Conservation (phyloP, 2,329 filamentous ascomycete species). For the Graphium sp. region DNA sequence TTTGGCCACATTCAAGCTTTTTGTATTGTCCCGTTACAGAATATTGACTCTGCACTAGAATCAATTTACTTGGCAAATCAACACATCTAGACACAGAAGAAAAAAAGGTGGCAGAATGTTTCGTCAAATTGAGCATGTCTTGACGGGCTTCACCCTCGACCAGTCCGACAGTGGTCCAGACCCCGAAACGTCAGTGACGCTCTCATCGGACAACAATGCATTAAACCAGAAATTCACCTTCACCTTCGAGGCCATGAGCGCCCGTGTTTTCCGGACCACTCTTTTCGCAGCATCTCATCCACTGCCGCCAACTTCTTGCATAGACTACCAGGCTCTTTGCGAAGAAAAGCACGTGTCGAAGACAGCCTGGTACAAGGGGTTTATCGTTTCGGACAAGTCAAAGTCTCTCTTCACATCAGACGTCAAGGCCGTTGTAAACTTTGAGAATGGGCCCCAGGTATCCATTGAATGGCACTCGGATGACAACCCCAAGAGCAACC, state of each 20-base stretch:
- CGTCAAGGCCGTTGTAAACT: conserved; percentile 39
- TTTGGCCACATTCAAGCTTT: too few species aligned
- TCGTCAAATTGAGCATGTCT: too few species aligned
- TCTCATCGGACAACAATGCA: too few species aligned
- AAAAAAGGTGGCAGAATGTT: too few species aligned
- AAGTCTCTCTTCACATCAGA: conserved; percentile 27
- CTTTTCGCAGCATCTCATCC: conserved; percentile 46
- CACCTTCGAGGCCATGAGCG: conserved; percentile 42
- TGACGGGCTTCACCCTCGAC: too few species aligned
- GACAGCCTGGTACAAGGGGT: conserved; percentile 13
- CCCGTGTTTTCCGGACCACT: conserved; percentile 50
- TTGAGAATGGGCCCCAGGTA: conserved; percentile 38
- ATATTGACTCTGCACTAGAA: too few species aligned
- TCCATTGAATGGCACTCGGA: conserved; percentile 31
- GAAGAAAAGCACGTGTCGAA: conserved; percentile 22
- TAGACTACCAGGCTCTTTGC: conserved; percentile 40
- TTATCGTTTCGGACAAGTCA: conserved; percentile 14
- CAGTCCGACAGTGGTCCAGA: too few species aligned
- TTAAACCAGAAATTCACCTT: too few species aligned
- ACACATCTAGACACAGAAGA: too few species aligned
- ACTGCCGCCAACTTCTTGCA: conserved; percentile 47
- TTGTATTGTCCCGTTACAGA: too few species aligned
- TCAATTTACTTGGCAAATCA: too few species aligned
- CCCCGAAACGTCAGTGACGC: too few species aligned
- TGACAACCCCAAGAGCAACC: conserved; percentile 26